Percentiles rank a stretch among this genome's conserved stretches.
Evolutionary conservation across 2,329 filamentous ascomycete genomes (phyloP).

Genomic region (Ophiocordyceps camponoti-rufipedis): DNA sequence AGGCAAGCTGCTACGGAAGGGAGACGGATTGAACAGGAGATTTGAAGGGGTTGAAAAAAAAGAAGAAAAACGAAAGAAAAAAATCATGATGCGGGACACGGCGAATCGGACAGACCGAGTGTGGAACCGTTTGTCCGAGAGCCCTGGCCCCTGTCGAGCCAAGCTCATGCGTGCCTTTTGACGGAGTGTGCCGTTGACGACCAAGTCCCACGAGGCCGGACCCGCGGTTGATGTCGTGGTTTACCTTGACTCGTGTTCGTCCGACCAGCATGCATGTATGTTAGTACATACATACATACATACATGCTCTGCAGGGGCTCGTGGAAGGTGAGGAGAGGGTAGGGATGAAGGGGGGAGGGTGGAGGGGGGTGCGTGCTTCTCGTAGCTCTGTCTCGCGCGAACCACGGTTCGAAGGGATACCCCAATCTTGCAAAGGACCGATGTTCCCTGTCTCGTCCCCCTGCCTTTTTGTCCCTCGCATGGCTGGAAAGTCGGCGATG

Average conservation of each 20-base stretch:
- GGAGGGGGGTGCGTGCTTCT: no score
- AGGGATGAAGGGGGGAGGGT: no score
- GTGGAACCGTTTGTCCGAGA: not conserved
- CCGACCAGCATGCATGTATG: not conserved
- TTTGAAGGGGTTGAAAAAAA: not conserved
- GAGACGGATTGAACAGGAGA: not conserved
- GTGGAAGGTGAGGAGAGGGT: no score
- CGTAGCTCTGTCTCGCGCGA: no score
- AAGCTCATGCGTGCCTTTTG: not conserved
- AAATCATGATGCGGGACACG: not conserved
- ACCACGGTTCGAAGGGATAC: no score
- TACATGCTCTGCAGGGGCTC: not conserved
- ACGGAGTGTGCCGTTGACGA: not conserved
- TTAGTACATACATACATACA: not conserved
- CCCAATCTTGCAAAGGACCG: no score
- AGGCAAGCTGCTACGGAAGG: not conserved
- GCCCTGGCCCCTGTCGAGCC: not conserved
- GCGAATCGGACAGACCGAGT: conserved; percentile 1
- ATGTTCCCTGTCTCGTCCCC: no score
- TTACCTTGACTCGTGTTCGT: conserved; percentile 2
- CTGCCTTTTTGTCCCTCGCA: no score
- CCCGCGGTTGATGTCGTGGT: not conserved
- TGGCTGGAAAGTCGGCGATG: no score
- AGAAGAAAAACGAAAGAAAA: no score
- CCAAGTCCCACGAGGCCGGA: not conserved